Conservation (phyloP, 2,329 filamentous ascomycete species). For the Annulohypoxylon truncatum region DNA sequence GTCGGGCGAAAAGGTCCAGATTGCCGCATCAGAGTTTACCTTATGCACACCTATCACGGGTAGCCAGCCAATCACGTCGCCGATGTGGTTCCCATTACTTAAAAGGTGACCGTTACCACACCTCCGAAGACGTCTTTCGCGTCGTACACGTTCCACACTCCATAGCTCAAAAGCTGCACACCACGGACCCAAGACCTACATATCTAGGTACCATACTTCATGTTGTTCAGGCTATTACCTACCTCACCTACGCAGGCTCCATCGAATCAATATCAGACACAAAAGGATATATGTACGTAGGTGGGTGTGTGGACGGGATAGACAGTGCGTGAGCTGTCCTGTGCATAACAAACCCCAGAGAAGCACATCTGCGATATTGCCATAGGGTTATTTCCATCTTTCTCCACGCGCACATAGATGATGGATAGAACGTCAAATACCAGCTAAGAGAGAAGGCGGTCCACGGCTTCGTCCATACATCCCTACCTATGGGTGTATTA, state of each 20-base stretch:
- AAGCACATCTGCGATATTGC: slow-evolving; percentile 28
- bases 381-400: not conserved
- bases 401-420: not conserved
- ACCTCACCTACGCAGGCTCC: not conserved
- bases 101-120: slow-evolving; percentile 18
- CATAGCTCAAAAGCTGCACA: slow-evolving; percentile 5
- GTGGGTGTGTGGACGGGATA: slow-evolving; percentile 10
- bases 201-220: not conserved
- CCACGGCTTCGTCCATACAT: slow-evolving; percentile 6
- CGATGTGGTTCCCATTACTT: slow-evolving; percentile 35
- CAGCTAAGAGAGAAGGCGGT: not conserved
- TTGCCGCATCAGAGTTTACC: slow-evolving; percentile 11
- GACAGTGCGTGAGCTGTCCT: slow-evolving; percentile 16
- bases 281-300: slow-evolving; percentile 5
- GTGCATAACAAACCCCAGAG: slow-evolving; percentile 12
- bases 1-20: slow-evolving; percentile 16
- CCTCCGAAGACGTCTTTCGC: slow-evolving; percentile 15
- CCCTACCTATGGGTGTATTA: too few relatives aligned
- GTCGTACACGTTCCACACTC: slow-evolving; percentile 9
- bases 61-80: slow-evolving; percentile 20
- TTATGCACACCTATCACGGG: slow-evolving; percentile 14
- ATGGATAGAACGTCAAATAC: not conserved
- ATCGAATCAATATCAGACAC: slow-evolving; percentile 23
- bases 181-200: not conserved
- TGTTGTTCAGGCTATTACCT: not conserved